Conservation (phyloP, 2,329 filamentous ascomycete species). For the Neofusicoccum umdonicola region DNA sequence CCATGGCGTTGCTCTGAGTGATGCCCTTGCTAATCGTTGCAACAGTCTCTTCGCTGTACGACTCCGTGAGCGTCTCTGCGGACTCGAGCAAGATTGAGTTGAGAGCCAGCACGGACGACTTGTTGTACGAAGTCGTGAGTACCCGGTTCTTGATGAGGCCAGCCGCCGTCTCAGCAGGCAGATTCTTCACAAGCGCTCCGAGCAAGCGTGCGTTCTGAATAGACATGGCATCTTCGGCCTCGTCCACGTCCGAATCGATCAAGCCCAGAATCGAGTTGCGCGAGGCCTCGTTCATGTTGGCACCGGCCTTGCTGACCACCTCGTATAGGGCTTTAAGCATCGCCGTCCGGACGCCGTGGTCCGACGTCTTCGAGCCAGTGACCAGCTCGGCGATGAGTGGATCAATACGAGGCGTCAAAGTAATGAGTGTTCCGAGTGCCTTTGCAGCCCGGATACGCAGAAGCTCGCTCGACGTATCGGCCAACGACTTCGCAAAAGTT, state of each 20-base stretch:
- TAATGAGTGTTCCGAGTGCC: slow-evolving; percentile 91
- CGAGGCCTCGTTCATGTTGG: slow-evolving; percentile 91
- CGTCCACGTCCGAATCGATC: slow-evolving; percentile 81
- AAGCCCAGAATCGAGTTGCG: slow-evolving; percentile 80
- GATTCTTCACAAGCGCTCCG: slow-evolving; percentile 83
- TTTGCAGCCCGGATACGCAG: slow-evolving; percentile 86
- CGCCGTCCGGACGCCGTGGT: slow-evolving; percentile 83
- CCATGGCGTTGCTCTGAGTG: slow-evolving; percentile 66
- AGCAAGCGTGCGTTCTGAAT: slow-evolving; percentile 89
- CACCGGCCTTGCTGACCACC: slow-evolving; percentile 90
- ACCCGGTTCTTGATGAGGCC: slow-evolving; percentile 67
- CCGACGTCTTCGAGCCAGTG: slow-evolving; percentile 87
- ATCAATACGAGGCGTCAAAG: slow-evolving; percentile 90
- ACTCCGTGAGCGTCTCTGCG: slow-evolving; percentile 65
- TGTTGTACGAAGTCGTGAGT: slow-evolving; percentile 71
- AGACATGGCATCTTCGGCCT: slow-evolving; percentile 71
- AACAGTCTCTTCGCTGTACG: slow-evolving; percentile 70
- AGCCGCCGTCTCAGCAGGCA: slow-evolving; percentile 68
- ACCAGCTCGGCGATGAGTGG: slow-evolving; percentile 90
- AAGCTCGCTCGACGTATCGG: slow-evolving; percentile 87
- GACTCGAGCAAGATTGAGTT: slow-evolving; percentile 88
- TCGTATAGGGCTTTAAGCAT: slow-evolving; percentile 98
- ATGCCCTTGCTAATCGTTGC: slow-evolving; percentile 79
- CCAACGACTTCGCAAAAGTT: slow-evolving; percentile 93
- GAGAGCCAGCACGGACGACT: slow-evolving; percentile 77